Evolutionary conservation across 2,329 filamentous ascomycete species (phyloP).

Genomic region (Fusarium pilosicola): DNA sequence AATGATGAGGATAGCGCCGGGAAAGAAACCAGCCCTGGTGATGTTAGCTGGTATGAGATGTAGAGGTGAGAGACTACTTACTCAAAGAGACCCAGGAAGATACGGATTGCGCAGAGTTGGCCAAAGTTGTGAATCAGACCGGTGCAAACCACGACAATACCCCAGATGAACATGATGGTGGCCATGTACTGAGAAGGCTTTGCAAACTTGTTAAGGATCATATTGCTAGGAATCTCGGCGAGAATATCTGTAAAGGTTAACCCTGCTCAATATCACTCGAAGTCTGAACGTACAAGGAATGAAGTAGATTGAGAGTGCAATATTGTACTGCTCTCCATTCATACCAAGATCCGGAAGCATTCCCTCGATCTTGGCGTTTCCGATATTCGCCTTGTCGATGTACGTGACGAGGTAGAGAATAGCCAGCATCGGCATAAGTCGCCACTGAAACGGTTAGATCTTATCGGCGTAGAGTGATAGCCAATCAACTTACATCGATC

Average conservation of each 20-base stretch:
- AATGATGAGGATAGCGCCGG: slow-evolving; percentile 44
- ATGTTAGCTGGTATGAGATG: background rate
- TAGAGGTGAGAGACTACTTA: background rate
- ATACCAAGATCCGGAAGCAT: slow-evolving; percentile 22
- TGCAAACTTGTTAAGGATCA: slow-evolving; percentile 30
- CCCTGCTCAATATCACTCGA: rapidly evolving
- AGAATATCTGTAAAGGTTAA: slow-evolving; percentile 14
- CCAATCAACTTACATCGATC: slow-evolving; percentile 16
- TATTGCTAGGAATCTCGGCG: slow-evolving; percentile 29
- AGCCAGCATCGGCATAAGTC: slow-evolving; percentile 28
- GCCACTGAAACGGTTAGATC: slow-evolving; percentile 6
- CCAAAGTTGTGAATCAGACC: slow-evolving; percentile 27
- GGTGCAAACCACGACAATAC: slow-evolving; percentile 21
- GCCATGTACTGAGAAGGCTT: slow-evolving; percentile 33
- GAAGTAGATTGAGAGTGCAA: slow-evolving; percentile 30
- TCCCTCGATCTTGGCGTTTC: slow-evolving; percentile 32
- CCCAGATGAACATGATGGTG: slow-evolving; percentile 28
- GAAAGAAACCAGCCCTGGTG: slow-evolving; percentile 44
- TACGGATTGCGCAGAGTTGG: slow-evolving; percentile 16
- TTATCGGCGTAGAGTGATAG: rapidly evolving
- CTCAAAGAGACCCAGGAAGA: slow-evolving; percentile 27
- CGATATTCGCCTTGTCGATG: slow-evolving; percentile 33
- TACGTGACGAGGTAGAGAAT: slow-evolving; percentile 29
- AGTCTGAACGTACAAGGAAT: slow-evolving; percentile 5
- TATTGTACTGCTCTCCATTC: slow-evolving; percentile 30